Evolutionary conservation across 192 early-diverging fungal species (phyloP), one percentile per base, ranked within the genome.

Genomic region (Backusella morwellensis): DNA sequence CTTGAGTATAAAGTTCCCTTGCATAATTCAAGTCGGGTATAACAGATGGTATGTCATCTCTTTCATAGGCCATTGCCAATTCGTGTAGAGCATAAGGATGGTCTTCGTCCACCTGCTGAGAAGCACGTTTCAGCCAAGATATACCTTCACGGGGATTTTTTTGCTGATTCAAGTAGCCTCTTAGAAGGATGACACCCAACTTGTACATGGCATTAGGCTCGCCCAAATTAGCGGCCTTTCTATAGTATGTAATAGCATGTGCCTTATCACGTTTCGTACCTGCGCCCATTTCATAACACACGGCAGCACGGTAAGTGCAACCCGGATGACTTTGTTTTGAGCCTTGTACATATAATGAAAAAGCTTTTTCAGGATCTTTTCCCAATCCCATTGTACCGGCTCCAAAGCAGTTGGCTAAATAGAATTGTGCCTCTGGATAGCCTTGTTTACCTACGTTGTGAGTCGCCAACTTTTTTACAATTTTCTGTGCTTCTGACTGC

Each of bases 201-300:
- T 98, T 99, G 89, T 96, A 97, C 98, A 99, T 99, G 23, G 95
- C 95, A 0, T 92, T 90, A 17, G 94, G 91, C 76, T 98, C 95
- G 50, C 95, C 93, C 73, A 97, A 85, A 12, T 92, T 91, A 2
- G 97, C 96, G 0, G 96, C 92, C 82, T 99, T 97, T 72, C 94
- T 88, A 84, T 96, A 99, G 79, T 94, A 99, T 83, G 97, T 95
- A 56, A 96, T 87, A 4, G 97, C 93, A 26, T 94, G 91, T 38
- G 84, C 79, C 21, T 90, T 84, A 80, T 98, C 97, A 14, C 91
- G 85, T 68, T 96, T 95, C 26, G 95, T 97, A 41, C 98, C 98
- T 26, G 94, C 93, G 41, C 97, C 97, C 29, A 94, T 84, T 80
- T 99, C 98, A 83, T 98, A 97, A 86, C 97, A 99, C 17, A 97